A percentile compares a stretch with the other conserved stretches of the same genome.
These are phyloP conservation scores for Rhizophora mangle DNA, from an alignment of 345 rosid genomes.

Conservation along the genomic window DNA sequence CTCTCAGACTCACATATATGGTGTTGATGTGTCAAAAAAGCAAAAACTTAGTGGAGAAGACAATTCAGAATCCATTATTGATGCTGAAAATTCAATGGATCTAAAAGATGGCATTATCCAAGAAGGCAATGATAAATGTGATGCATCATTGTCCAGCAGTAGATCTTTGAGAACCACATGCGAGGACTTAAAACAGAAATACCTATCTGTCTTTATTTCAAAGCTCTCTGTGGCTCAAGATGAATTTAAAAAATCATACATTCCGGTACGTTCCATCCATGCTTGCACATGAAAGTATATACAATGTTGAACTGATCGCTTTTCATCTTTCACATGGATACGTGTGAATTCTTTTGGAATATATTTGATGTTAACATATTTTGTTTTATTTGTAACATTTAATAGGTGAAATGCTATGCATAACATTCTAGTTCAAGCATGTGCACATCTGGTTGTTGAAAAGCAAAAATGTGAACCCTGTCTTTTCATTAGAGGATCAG, in stretches of 20 bases:
- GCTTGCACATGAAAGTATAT: background rate
- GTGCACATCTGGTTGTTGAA: no score
- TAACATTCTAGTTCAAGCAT: no score
- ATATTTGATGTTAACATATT: background rate
- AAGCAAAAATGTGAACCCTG: background rate
- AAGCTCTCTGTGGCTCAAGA: slow-evolving; percentile 65
- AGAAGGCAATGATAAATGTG: slow-evolving; percentile 33
- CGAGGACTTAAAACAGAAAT: slow-evolving; percentile 65
- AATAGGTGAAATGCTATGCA: no score
- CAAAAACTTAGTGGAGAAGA: slow-evolving; percentile 35
- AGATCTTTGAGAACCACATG: slow-evolving; percentile 45
- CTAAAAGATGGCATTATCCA: slow-evolving; percentile 27
- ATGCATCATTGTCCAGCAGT: slow-evolving; percentile 23
- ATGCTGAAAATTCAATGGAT: slow-evolving; percentile 22
- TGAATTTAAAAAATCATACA: slow-evolving; percentile 63
- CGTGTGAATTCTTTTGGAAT: background rate
- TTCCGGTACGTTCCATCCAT: slow-evolving; percentile 50
- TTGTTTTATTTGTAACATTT: no score
- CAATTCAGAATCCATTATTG: slow-evolving; percentile 27
- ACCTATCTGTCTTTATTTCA: slow-evolving; percentile 60
- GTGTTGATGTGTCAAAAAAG: slow-evolving; percentile 45
- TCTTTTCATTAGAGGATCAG: background rate
- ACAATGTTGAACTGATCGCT: background rate
- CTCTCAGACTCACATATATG: slow-evolving; percentile 34
- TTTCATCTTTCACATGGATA: background rate